A percentile compares a stretch with the other conserved stretches of the same genome.
phyloP scores from a whole-genome alignment of 2,329 filamentous ascomycete genomes.

The Ceratocystis cubensis region DNA sequence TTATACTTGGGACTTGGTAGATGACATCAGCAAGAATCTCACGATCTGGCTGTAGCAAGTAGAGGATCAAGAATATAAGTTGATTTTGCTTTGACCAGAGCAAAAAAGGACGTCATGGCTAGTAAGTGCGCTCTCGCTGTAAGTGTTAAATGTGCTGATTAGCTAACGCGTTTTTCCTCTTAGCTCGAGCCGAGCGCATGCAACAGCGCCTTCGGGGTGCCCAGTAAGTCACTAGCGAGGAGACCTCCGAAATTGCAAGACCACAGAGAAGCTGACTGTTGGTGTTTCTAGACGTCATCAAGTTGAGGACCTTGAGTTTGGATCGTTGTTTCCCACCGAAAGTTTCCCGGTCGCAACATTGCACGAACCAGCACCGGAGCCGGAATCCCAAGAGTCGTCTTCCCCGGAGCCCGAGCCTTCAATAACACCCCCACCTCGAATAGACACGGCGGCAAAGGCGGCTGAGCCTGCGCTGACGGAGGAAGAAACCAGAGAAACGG shows the following conservation, averaged over 20 bases:
- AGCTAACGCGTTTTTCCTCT: neutral
- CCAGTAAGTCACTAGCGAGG: slow-evolving; percentile 35
- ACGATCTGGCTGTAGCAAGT: neutral
- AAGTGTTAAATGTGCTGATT: neutral
- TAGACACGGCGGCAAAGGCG: neutral
- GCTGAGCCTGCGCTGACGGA: neutral
- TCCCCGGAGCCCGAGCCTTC: neutral
- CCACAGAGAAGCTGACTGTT: slow-evolving; percentile 18
- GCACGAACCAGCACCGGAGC: neutral
- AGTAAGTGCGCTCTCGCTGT: slow-evolving; percentile 10
- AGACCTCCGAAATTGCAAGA: slow-evolving; percentile 9
- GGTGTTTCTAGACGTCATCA: slow-evolving; percentile 36
- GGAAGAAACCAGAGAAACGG: neutral
- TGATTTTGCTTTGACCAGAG: neutral
- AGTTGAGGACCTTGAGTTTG: slow-evolving; percentile 48
- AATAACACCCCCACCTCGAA: neutral
- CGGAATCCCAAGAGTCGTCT: slow-evolving; percentile 11
- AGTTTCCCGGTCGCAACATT: slow-evolving; percentile 8
- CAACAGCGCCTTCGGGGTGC: slow-evolving; percentile 53
- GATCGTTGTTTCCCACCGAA: slow-evolving; percentile 17
- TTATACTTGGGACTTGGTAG: neutral
- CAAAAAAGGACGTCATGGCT: slow-evolving; percentile 14
- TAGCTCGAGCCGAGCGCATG: slow-evolving; percentile 49
- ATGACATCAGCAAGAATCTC: slow-evolving; percentile 11
- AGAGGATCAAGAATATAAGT: slow-evolving; percentile 1